Percentiles rank a stretch among this genome's conserved stretches.
These are phyloP conservation scores for Anisodus tanguticus DNA, from an alignment of 257 asterid species.

Conservation along the genomic window DNA sequence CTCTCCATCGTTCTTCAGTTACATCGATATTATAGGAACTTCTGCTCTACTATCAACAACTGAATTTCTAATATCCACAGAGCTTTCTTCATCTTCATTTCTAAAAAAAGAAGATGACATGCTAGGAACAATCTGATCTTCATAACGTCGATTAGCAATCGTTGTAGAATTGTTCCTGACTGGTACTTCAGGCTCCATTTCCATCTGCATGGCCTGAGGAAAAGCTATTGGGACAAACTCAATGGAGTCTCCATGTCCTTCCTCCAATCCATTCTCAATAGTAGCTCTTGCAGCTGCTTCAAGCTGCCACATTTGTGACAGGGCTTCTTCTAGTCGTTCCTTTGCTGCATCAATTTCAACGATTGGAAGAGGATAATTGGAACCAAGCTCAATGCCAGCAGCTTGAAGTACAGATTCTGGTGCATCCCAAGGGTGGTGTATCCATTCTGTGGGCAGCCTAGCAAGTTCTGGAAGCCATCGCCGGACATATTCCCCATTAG, in stretches of 20 bases:
- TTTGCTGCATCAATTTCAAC: slow-evolving; percentile 75
- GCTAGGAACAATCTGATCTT: slow-evolving; percentile 95
- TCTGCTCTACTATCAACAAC: slow-evolving; percentile 66
- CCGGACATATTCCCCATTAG: slow-evolving; percentile 93
- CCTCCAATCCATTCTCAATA: slow-evolving; percentile 74
- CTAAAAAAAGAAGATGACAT: slow-evolving; percentile 71
- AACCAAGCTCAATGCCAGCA: slow-evolving; percentile 91
- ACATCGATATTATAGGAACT: slow-evolving; percentile 65
- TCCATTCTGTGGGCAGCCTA: slow-evolving; percentile 90
- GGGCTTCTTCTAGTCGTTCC: slow-evolving; percentile 68
- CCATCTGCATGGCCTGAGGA: slow-evolving; percentile 74
- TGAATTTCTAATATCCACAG: slow-evolving; percentile 50
- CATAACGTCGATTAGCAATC: slow-evolving; percentile 49
- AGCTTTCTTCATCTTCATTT: slow-evolving; percentile 66
- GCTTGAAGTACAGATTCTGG: slow-evolving; percentile 90
- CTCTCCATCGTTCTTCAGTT: slow-evolving; percentile 45
- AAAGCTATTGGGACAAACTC: slow-evolving; percentile 68
- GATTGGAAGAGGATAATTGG: slow-evolving; percentile 84
- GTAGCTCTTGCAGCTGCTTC: slow-evolving; percentile 69
- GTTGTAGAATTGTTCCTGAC: slow-evolving; percentile 50
- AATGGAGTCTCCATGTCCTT: slow-evolving; percentile 90
- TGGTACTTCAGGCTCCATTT: slow-evolving; percentile 54
- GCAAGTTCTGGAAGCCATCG: slow-evolving; percentile 97
- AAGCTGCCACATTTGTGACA: slow-evolving; percentile 79
- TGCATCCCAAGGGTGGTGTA: slow-evolving; percentile 93